Evolutionary conservation across 257 asterid genomes (phyloP), one percentile per base, ranked within the genome.

Genomic region (Misopates orontium): DNA sequence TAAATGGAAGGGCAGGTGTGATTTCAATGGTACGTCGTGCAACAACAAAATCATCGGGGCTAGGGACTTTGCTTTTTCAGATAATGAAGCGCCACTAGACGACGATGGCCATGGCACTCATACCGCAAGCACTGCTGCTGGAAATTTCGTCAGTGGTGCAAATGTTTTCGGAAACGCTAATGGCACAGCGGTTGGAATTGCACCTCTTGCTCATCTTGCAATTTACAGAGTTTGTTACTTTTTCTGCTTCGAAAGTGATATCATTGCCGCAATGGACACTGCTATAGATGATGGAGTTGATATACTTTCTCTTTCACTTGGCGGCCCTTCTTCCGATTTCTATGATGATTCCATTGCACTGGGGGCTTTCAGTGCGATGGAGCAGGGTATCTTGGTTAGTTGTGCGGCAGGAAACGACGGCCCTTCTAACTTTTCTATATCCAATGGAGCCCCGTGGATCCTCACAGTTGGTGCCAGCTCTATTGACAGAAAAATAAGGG

Each of bases 21-120:
- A 82, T 20, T 73, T 69, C 25, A 64, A 56, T 20, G 56, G 55
- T 31, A 51, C 21, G 0, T 50, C 23, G 2, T 82, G 88, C 14
- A 85, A 85, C 44, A 85, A 81, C 58, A 83, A 83, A 67, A 71
- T 85, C 54, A 83, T 83, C 4, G 93, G 93, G 47, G 85, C 84
- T 0, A 73, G 85, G 36, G 10, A 31, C 53, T 41, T 60, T 8
- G 21, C 8, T 40, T 69, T 75, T 2, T 3, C 5, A 1, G n/a
- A n/a, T n/a, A 6, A 36, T 1, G 72, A 56, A 2, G 51, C 75
- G 0, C 72, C 78, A 0, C 11, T 73, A 0, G 89, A 83, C 23
- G 32, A 42, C 0, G 4, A 10, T 8, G 92, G 89, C 8, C 92
- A 85, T 19, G 89, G 89, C 8, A 80, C 89, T 0, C 89, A 81